Evolutionary conservation across 805 yeast genomes (phyloP).

Genomic region (Starmera dryadoides): DNA sequence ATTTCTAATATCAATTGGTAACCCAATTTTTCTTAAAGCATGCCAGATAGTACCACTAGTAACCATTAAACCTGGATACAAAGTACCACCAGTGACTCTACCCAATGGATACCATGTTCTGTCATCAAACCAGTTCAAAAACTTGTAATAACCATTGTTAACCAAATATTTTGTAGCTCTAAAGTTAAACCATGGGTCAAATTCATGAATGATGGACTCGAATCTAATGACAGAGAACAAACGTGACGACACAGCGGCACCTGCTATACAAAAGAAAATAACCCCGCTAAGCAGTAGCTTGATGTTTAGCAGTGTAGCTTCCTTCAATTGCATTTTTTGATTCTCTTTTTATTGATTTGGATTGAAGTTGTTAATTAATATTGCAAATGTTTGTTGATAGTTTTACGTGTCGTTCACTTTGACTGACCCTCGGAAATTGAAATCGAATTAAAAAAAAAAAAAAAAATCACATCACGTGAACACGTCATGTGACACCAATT

Average conservation of each 20-base stretch:
- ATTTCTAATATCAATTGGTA: constrained; percentile 92
- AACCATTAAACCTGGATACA: constrained; percentile 98
- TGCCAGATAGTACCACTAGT: constrained; percentile 90
- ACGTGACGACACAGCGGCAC: constrained; percentile 89
- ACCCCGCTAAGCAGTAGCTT: constrained; percentile 40
- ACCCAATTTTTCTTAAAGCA: constrained; percentile 49
- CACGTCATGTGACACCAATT: no score
- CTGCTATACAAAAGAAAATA: constrained; percentile 72
- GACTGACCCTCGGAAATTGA: no score
- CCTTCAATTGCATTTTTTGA: constrained; percentile 1
- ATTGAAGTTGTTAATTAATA: no score
- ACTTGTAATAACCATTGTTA: constrained; percentile 76
- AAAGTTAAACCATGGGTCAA: constrained; percentile 95
- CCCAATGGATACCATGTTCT: constrained; percentile 99
- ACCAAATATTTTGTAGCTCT: constrained; percentile 94
- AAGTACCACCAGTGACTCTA: constrained; percentile 97
- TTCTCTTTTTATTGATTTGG: no score
- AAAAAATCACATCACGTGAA: no score
- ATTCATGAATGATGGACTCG: constrained; percentile 95
- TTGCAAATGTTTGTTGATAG: no score
- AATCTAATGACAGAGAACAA: constrained; percentile 94
- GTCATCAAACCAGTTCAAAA: constrained; percentile 97
- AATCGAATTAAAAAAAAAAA: no score
- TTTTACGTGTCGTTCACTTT: no score
- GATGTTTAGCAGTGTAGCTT: constrained; percentile 14